Evolutionary conservation across 2,329 filamentous ascomycete species (phyloP), one percentile per base, ranked within the genome.

Genomic region (Aspergillus candidus): DNA sequence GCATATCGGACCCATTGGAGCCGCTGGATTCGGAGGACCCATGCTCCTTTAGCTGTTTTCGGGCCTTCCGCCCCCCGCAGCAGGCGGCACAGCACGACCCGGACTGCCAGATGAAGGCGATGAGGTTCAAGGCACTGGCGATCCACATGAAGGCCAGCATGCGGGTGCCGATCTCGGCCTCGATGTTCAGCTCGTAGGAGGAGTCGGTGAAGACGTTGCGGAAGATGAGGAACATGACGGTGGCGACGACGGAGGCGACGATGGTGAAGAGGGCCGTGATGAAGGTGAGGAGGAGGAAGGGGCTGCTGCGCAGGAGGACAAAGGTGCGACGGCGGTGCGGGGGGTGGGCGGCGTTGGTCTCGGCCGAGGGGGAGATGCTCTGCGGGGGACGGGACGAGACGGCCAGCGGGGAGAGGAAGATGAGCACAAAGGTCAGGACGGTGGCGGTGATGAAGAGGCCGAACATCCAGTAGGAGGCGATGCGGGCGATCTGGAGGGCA

Each of bases 141-240:
- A 88, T 77, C 90, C 91, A 97, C 84, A 94, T 91, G 60, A 94
- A 94, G 0, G 72, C 84, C 57, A 94, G 79, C 85, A 94, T 90
- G 53, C 80, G 76, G 31, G 64, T 68, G 5, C 89, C 89, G 30
- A 94, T 71, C 3, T 76, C 68, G 3, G 83, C 86, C 8, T 70
- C 63, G 54, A 96, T 89, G 64, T 94, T 93, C 41, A 96, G 72
- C 46, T 86, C 80, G 2, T 77, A 75, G 58, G 86, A 81, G 4
- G 70, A 68, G 22, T 76, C 76, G 15, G 80, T 81, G 55, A 94
- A 80, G 43, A 87, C 86, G 47, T 87, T 82, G 52, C 81, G 78
- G 71, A 94, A 89, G 48, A 90, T 86, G 48, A 87, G 68, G 62
- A 86, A 89, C 74, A 96, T 88, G 58, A 84, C 84, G 0, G 88